Evolutionary conservation across 2,329 filamentous ascomycete species (phyloP), one percentile per base, ranked within the genome.

Genomic region (Exophiala aquamarina): DNA sequence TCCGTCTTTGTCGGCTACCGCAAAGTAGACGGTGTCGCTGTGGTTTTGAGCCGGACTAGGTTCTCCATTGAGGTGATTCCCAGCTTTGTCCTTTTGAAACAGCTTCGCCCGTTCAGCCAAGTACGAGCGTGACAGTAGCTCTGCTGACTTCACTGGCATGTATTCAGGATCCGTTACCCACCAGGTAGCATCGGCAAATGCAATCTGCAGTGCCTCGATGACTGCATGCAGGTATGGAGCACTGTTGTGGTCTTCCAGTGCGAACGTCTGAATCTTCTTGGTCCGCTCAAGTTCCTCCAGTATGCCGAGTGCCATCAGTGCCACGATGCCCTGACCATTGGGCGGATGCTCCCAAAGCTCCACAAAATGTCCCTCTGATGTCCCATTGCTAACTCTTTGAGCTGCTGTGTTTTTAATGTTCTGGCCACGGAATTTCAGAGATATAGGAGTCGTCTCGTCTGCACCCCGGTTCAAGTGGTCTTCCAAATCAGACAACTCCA

Each of bases 291-390:
- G 77, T 63, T 91, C 83, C 65, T 96, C 84, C 39, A 98, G 74
- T 56, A 97, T 95, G 1, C 93, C 93, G 1, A 98, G 75, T 0
- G 93, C 88, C 85, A 97, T 95, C 23, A 97, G 73, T 0, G 93
- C 93, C 2, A 97, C 88, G 55, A 97, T 91, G 2, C 93, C 93
- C 69, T 97, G 93, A 0, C 93, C 91, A 61, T 97, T 97, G 7
- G 93, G 93, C 28, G 92, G 91, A 64, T 97, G 92, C 63, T 98
- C 93, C 92, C 92, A 97, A 1, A 98, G 73, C 62, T 95, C 84
- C 33, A 96, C 78, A 8, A 54, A 51, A 37, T 57, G 50, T 3
- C 47, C 44, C 4, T 50, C 50, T 11, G 51, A 43, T 9, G 32
- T 44, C n/a, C 52, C 51, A 43, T 55, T 51, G 6, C 48, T 50